Base-by-base conservation (phyloP, 75 land plant genomes). In the Selaginella tamariscina region DNA sequence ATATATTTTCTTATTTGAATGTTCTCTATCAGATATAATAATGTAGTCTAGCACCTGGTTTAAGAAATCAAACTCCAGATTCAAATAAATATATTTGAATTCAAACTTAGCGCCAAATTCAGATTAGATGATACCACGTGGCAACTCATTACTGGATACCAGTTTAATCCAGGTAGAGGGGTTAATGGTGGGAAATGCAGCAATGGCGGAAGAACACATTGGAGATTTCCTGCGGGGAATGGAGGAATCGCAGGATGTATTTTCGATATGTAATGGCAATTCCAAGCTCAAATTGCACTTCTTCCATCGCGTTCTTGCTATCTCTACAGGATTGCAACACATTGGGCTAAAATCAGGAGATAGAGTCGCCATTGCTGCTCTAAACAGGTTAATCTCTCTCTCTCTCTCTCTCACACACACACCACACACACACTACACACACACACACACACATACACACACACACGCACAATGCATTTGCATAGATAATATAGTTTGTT, bases 311-410 rank as follows among this genome's bases (percentile, higher is more conserved):
- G 86, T 91, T 21, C 66, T 73, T 31, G 63, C 65, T 29, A 66
- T 84, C 33, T 80, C 97, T 5, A 31, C 30, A n/a, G 89, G 85
- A 2, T 70, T 91, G 65, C 44, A 64, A 0, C 57, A 77, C 11
- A 65, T 82, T 33, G 89, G 85, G 30, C 27, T 88, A 32, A 44
- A 60, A 20, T 33, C 73, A 20, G 93, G 94, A 0, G 82, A 85
- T 31, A 78, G 91, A 24, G 93, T 91, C 29, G 88, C 89, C 74
- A 71, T 91, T 24, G 82, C 89, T 23, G 93, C 97, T 32, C 75
- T 88, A 31, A 91, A 85, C 83, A 88, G 97, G 96, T 88, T 59
- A 2, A 20, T 29, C 27, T 55, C 33, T 32, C 24, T 24, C 27
- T 70, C 18, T 65, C 59, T 59, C 63, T 13, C 21, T 59, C 9